phyloP scores from a whole-genome alignment of 768 basidiomycete genomes.

The Rickenella mellea region DNA sequence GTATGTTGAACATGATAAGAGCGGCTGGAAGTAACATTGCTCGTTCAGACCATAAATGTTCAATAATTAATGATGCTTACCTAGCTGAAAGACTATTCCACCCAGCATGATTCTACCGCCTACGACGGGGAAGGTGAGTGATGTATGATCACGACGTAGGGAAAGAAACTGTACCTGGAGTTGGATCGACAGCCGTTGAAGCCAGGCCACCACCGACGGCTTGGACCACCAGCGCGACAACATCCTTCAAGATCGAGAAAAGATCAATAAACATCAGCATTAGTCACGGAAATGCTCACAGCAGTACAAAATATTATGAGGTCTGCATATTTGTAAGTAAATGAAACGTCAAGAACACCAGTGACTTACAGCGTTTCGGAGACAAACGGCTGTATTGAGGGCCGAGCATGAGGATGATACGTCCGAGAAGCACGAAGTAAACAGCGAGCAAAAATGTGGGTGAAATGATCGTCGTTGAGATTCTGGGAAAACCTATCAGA shows the following conservation, averaged over 20 bases:
- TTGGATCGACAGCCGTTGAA: conserved; percentile 8
- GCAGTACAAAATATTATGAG: conserved; percentile 4
- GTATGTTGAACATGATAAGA: conserved; percentile 15
- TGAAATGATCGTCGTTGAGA: conserved; percentile 20
- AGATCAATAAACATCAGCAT: neutral
- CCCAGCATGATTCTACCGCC: conserved; percentile 8
- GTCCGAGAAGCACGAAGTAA: conserved; percentile 12
- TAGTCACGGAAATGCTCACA: conserved; percentile 4
- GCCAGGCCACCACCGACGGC: conserved; percentile 18
- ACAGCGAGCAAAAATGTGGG: conserved; percentile 12
- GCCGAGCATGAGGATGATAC: conserved; percentile 9
- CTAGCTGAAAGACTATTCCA: conserved; percentile 10
- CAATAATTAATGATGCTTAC: neutral
- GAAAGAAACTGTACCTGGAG: neutral
- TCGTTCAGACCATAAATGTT: neutral
- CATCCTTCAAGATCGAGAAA: conserved; percentile 8
- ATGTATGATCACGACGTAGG: neutral
- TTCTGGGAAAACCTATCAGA: conserved; percentile 10
- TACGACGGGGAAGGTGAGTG: neutral
- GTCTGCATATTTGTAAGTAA: neutral
- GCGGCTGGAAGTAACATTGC: conserved; percentile 9
- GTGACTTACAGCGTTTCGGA: conserved; percentile 2
- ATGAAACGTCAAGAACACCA: neutral
- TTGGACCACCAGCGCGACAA: conserved; percentile 17
- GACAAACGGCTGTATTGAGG: conserved; percentile 13